Evolutionary conservation across 306 rosid genomes (phyloP), one percentile per base, ranked within the genome.

Genomic region (Alnus rubra): DNA sequence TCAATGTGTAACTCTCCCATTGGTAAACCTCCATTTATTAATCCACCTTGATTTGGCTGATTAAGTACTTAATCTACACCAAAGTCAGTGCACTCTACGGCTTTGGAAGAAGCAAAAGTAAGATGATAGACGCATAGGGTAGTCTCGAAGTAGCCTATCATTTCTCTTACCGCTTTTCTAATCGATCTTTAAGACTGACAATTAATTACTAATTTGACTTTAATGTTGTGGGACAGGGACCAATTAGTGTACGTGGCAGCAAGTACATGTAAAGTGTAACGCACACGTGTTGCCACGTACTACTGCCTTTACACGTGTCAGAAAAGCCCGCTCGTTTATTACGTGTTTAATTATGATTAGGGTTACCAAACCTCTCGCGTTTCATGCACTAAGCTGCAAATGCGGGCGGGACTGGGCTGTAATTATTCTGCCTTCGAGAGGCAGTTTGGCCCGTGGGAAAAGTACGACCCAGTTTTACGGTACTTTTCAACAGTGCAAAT

Each of bases 341-440:
- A 44, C 82, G 74, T 82, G 44, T 76, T 88, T 88, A 90, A 33
- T 81, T 65, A 15, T 15, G 88, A 84, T 88, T 82, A 82, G 30
- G 9, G 74, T 54, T 28, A 69, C 19, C 81, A 44, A 58, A 44
- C 16, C 2, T 0, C 67, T 18, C 73, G 45, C 14, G 16, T 48
- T 77, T 59, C 82, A 77, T 76, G 79, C 87, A 59, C 53, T 44
- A 49, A 39, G 7, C 39, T 55, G 44, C 72, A 74, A 79, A 62
- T 9, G n/a, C 0, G 42, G 35, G 13, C 60, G 11, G 48, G 49
- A 35, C 14, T 3, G 28, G 7, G 12, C n/a, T 5, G 86, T 74
- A 80, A 75, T 79, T 56, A 10, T 65, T n/a, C 6, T 2, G 4
- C 56, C 16, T 23, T 1, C 37, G 13, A 76, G 71, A 86, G 86